Evolutionary conservation across 2,329 filamentous ascomycete genomes (phyloP).

Genomic region (Dactylellina leptospora): DNA sequence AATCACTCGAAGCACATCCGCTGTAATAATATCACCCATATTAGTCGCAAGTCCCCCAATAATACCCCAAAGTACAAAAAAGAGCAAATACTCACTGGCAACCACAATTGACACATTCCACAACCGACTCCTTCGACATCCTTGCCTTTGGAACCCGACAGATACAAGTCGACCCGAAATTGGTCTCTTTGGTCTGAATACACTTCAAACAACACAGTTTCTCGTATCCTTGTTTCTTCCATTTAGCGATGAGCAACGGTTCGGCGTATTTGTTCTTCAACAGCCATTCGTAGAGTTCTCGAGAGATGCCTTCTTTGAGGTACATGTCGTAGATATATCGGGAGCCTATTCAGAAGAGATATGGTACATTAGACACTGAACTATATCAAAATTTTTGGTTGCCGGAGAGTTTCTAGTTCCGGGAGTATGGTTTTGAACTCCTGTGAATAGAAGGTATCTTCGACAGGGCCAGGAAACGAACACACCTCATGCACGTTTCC

Average conservation of each 20-base stretch:
- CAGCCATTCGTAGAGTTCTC: slow-evolving; percentile 91
- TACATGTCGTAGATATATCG: slow-evolving; percentile 98
- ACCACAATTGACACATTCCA: slow-evolving; percentile 94
- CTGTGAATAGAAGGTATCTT: not conserved
- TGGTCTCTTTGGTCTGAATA: slow-evolving; percentile 99
- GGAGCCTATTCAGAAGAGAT: slow-evolving; percentile 63
- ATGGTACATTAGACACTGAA: not conserved
- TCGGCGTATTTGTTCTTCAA: slow-evolving; percentile 97
- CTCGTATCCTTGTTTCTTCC: slow-evolving; percentile 99
- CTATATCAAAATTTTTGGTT: not conserved
- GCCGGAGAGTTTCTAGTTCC: not conserved
- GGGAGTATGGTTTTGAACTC: no score
- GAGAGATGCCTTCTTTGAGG: slow-evolving; percentile 93
- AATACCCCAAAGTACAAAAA: not conserved
- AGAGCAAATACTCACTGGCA: slow-evolving; percentile 67
- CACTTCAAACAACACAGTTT: slow-evolving; percentile 97
- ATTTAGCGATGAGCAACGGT: slow-evolving; percentile 94
- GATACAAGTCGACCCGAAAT: slow-evolving; percentile 97
- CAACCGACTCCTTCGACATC: slow-evolving; percentile 82
- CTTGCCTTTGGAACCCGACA: slow-evolving; percentile 91
- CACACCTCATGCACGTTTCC: slow-evolving; percentile 49
- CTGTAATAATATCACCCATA: slow-evolving; percentile 29
- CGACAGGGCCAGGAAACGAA: slow-evolving; percentile 30
- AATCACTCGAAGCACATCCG: slow-evolving; percentile 42
- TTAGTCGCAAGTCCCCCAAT: not conserved